Conservation (phyloP, 345 rosid species). For the Camelina neglecta region DNA sequence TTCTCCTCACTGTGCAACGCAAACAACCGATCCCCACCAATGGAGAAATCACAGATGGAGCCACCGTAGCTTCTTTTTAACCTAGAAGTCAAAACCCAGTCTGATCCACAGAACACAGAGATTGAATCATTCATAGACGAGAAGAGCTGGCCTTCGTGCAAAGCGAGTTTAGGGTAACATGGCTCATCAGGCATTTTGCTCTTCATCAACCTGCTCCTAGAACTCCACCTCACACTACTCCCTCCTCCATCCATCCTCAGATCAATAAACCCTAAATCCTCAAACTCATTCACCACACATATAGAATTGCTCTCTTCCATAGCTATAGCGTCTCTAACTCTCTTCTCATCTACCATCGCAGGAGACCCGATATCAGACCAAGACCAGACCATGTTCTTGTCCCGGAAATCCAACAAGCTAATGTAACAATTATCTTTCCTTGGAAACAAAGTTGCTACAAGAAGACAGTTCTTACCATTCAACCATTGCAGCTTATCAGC, state of each 20-base stretch:
- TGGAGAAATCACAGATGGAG: constrained; percentile 88
- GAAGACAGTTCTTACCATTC: constrained; percentile 66
- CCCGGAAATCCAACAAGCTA: constrained; percentile 85
- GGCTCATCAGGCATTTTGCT: constrained; percentile 92
- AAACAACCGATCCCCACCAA: constrained; percentile 88
- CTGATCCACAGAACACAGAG: constrained; percentile 92
- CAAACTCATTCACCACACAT: constrained; percentile 95
- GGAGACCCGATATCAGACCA: constrained; percentile 88
- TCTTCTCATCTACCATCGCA: constrained; percentile 64
- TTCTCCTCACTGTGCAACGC: constrained; percentile 94
- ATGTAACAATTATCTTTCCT: constrained; percentile 97
- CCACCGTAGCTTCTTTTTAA: constrained; percentile 78
- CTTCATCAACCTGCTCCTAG: constrained; percentile 83
- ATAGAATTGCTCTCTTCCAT: constrained; percentile 85
- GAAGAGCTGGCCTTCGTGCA: constrained; percentile 85
- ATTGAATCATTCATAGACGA: constrained; percentile 94
- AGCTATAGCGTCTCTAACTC: constrained; percentile 92
- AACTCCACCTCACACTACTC: constrained; percentile 86
- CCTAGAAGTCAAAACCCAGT: constrained; percentile 86
- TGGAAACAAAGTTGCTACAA: constrained; percentile 95
- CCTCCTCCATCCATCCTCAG: constrained; percentile 62
- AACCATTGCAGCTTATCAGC: constrained; percentile 96
- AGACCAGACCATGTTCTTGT: constrained; percentile 89
- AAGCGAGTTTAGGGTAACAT: constrained; percentile 86
- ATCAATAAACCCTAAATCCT: constrained; percentile 96